A percentile compares a stretch with the other conserved stretches of the same genome.
Evolutionary conservation across 441 rosid genomes (phyloP).

Genomic region (Hypseocharis bilobata): DNA sequence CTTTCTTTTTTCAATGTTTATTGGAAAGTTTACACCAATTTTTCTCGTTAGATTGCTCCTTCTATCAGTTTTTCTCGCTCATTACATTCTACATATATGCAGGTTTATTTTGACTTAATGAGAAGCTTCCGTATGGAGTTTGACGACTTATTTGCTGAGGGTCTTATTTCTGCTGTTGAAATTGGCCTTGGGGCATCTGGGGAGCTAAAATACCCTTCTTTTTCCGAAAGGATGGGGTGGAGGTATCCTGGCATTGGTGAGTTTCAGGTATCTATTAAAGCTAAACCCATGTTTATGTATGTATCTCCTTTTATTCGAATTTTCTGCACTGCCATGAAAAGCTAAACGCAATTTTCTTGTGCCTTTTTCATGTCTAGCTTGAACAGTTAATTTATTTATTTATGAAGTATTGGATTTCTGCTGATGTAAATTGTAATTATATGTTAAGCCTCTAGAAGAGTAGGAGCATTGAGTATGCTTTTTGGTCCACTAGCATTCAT

Average conservation of each 20-base stretch:
- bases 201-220: constrained; percentile 62
- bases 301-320: not conserved
- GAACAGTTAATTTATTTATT: not conserved
- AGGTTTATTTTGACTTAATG: constrained; percentile 73
- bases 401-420: not conserved
- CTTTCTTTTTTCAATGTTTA: not conserved
- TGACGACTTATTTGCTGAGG: constrained; percentile 51
- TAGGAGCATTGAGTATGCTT: not conserved
- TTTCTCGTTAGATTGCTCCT: not conserved
- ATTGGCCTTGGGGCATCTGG: constrained; percentile 71
- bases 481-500: not conserved
- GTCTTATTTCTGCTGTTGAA: constrained; percentile 52
- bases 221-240: constrained; percentile 63
- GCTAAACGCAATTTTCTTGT: not conserved
- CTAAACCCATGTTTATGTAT: not conserved
- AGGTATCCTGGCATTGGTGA: constrained; percentile 69
- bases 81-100: constrained; percentile 18
- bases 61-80: constrained; percentile 10
- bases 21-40: not conserved
- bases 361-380: not conserved
- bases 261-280: constrained; percentile 53
- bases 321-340: not conserved
- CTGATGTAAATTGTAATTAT: not conserved
- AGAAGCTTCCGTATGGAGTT: constrained; percentile 73
- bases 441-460: not conserved